Base-by-base conservation (phyloP, 140 eudicot genomes). In the Oenanthe javanica region DNA sequence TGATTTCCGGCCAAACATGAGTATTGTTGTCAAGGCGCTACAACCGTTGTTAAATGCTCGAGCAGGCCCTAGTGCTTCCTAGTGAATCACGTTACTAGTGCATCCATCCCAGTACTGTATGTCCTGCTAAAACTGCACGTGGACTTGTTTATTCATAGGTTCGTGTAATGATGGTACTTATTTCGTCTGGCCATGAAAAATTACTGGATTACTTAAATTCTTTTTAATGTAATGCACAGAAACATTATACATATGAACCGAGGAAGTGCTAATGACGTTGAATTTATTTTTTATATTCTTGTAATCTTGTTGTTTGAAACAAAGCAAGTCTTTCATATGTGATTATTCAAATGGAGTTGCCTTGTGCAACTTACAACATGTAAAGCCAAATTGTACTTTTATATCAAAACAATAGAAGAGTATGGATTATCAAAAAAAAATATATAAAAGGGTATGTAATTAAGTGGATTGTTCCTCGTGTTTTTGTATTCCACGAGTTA, bases 21-120 rank as follows among this genome's bases (percentile, higher is more conserved):
- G 89, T 81, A 88, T 90, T 25, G 95, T 90, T 11, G 92, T 90
- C 19, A 90, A 90, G 82, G 96, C 92, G 27, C 89, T 90, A 36
- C 93, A 89, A 80, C 96, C 96, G 38, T 71, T 91, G 77, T 83
- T 87, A 80, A 88, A 87, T 83, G 79, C 91, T 77, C 86, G 87
- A 45, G 31, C 96, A 47, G 86, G 80, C 77, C 88, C 67, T 27
- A 78, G 43, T 77, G 86, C 88, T 79, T 72, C 83, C 84, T 63
- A 79, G 86, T 86, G 88, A 84, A 83, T 54, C 52, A 38, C 55
- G 1, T 50, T 50, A 50, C 55, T 4, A 49, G 52, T 21, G 69
- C 69, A 63, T 63, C 14, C 70, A 63, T 63, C 38, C 70, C 36
- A 9, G 36, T 2, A 61, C 10, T 11, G 21, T 70, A 14, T 82